Percentiles rank a stretch among this genome's conserved stretches.
These are phyloP conservation scores for Alternaria solani DNA, from an alignment of 2,329 filamentous ascomycete genomes.

Conservation along the genomic window DNA sequence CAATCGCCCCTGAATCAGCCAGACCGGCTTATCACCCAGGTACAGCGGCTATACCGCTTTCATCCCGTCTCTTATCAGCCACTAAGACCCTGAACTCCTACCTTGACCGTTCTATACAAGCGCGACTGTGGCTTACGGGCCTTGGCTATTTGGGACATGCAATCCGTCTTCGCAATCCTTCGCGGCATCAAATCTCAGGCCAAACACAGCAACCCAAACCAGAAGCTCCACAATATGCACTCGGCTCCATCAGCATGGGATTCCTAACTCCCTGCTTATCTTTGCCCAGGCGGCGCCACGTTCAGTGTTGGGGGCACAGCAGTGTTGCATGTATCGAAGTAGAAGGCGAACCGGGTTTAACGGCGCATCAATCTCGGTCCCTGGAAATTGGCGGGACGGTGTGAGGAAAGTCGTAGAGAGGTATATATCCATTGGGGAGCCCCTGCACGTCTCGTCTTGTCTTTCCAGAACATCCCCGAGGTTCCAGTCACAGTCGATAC, in stretches of 20 bases:
- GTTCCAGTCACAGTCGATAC: conserved; percentile 9
- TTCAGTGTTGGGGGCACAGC: conserved; percentile 28
- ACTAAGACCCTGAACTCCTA: conserved; percentile 24
- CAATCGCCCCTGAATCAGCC: conserved; percentile 25
- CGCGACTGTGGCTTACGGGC: conserved; percentile 13
- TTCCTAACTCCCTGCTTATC: conserved; percentile 34
- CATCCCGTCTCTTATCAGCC: conserved; percentile 24
- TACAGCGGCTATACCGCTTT: conserved; percentile 16
- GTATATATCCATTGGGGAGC: conserved; percentile 34
- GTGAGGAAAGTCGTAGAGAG: conserved; percentile 2
- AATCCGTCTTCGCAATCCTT: conserved; percentile 9
- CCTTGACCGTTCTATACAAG: conserved; percentile 23
- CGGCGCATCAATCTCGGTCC: conserved; percentile 14
- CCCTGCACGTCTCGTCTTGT: conserved; percentile 20
- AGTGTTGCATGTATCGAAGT: conserved; percentile 25
- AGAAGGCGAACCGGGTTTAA: conserved; percentile 18
- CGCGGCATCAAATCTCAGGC: conserved; percentile 15
- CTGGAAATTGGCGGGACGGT: conserved; percentile 19
- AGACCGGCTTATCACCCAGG: conserved; percentile 29
- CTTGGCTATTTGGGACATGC: conserved; percentile 21
- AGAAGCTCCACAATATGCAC: conserved; percentile 15
- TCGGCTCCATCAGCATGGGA: conserved; percentile 24
- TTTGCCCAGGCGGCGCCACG: conserved; percentile 39
- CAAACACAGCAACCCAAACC: conserved; percentile 14
- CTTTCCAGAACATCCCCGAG: conserved; percentile 5